Evolutionary conservation across 1,139 yeast species (phyloP), one percentile per base, ranked within the genome.

Genomic region (Diutina ranongensis): DNA sequence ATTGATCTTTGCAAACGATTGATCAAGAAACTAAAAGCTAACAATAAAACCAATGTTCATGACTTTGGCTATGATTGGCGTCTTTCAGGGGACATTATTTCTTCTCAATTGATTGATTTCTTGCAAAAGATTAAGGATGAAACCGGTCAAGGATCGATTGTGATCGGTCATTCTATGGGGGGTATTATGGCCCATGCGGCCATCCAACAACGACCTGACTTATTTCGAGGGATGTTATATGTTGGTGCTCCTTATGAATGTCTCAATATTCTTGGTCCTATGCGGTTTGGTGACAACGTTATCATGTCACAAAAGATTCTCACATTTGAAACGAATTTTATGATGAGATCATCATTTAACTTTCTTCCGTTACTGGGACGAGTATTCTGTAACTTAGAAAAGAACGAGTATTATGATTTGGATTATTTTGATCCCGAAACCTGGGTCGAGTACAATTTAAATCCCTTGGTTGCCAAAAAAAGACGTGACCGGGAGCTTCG

Each of bases 51-150:
- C 2, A 77, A 75, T 15, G 80, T 86, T 2, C 74, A 76, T 49
- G 84, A 83, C 49, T 88, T 82, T 62, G 94, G 95, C 5, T 88
- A 87, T 58, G 97, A 88, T 63, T 88, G 97, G 97, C 71, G 97
- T 55, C 63, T 88, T 9, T 79, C 92, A 8, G 72, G 80, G 2
- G 84, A 78, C 35, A 47, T 59, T 7, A 63, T 72, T 21, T 66
- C 85, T 4, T 57, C 62, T 8, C 72, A 78, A 51, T 62, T 87
- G 12, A 63, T 63, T 44, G 60, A 69, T 22, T 73, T 71, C 49
- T 60, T 88, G 22, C 57, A 63, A 42, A 53, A 65, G 4, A 61
- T 78, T 20, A 64, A 69, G 51, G 51, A 59, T 9, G 18, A 41
- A 13, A 68, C 74, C 0, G 69, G 74, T 8, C 73, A 74, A 51